A percentile compares a stretch with the other conserved stretches of the same genome.
Evolutionary conservation across 257 asterid genomes (phyloP).

Genomic region (Paraleonurus japonicus): DNA sequence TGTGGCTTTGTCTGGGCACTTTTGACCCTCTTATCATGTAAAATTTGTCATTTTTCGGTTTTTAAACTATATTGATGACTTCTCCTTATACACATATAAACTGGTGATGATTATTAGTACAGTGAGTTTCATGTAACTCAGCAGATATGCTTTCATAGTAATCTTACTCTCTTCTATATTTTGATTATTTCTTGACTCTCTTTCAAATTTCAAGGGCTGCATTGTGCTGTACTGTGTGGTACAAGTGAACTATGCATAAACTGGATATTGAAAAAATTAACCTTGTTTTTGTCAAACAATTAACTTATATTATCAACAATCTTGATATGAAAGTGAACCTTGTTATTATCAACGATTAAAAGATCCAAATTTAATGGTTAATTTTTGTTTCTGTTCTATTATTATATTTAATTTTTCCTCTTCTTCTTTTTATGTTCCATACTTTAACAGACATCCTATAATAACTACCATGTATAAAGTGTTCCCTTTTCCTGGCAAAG

Average conservation of each 20-base stretch:
- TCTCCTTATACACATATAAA: neutral
- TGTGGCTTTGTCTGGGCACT: neutral
- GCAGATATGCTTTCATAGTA: neutral
- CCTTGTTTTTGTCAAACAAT: no score
- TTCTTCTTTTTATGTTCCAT: neutral
- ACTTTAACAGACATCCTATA: slow-evolving; percentile 2
- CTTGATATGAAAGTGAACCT: neutral
- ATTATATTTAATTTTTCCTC: neutral
- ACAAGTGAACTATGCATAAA: no score
- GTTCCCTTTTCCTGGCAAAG: slow-evolving; percentile 5
- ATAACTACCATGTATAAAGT: neutral
- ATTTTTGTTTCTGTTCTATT: neutral
- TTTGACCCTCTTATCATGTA: neutral
- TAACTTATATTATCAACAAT: neutral
- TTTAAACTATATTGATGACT: neutral
- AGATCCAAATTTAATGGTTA: neutral
- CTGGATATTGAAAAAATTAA: no score
- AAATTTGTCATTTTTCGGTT: neutral
- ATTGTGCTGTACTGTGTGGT: no score
- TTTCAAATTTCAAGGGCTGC: neutral
- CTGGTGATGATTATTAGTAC: neutral
- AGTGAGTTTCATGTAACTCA: neutral
- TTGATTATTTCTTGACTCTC: neutral
- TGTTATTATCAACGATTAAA: neutral
- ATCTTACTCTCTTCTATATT: neutral